Base-by-base conservation (phyloP, 2,329 filamentous ascomycete species). In the Ascochyta clinopodiicola region DNA sequence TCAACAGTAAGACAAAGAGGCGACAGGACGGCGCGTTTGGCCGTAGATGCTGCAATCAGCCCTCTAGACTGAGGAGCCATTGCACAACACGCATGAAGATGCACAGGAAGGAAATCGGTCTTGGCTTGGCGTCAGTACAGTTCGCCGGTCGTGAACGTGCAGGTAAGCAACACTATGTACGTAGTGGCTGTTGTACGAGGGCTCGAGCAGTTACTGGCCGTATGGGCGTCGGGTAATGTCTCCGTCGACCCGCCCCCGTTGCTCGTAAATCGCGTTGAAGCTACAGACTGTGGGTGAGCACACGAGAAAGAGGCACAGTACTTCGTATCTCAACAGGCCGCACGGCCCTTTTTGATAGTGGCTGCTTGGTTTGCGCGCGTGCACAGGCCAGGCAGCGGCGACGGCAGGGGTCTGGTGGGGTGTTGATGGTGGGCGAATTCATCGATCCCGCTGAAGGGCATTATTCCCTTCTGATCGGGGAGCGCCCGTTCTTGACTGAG, bases 391-490 rank as follows among this genome's bases (percentile, higher is more conserved):
- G 8, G 24, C 9, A 22, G 34, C 36, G 36, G 29, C 31, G 40
- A 31, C 52, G 35, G 32, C 10, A 43, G 31, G 44, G 52, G 36
- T 50, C 52, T 57, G 54, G 55, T 52, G 60, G 62, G 52, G 45
- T 57, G 39, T 55, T 61, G 62, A 64, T 64, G 62, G 42, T 49
- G 52, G 57, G 49, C 55, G 46, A 51, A 55, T 42, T 49, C 25
- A 55, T 64, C 63, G 63, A 66, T 66, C 60, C 60, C 42, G 52
- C 61, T 51, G 48, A 45, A 61, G 54, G 44, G 56, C 54, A 60
- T 51, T 59, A 50, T 60, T 40, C 53, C 48, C 47, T 55, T 51
- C 27, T 62, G 57, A 68, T 68, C 66, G 66, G 57, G 57, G 44
- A 37, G 56, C 19, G 32, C 51, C 46, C 46, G 46, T 50, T 50